Conservation (phyloP, 2,329 filamentous ascomycete genomes). For the Aspergillus persii region DNA sequence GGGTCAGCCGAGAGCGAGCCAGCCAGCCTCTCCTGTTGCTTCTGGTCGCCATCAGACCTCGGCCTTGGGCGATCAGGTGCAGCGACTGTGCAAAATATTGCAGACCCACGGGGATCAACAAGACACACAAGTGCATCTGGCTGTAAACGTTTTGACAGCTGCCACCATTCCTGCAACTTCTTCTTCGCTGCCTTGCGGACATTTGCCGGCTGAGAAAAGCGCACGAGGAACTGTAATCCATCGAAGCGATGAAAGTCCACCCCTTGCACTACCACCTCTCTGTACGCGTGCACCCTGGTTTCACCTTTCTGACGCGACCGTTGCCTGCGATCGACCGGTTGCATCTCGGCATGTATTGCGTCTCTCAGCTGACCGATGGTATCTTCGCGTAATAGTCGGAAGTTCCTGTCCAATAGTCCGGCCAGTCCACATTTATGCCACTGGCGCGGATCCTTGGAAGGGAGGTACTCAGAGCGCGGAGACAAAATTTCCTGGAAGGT, state of each 20-base stretch:
- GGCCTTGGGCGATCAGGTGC: too few relatives aligned
- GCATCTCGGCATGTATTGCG: slow-evolving; percentile 25
- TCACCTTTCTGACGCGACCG: neutral
- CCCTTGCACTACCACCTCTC: slow-evolving; percentile 1
- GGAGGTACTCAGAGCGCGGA: slow-evolving; percentile 31
- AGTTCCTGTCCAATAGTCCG: slow-evolving; percentile 35
- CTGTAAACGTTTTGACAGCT: slow-evolving; percentile 29
- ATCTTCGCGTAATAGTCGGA: slow-evolving; percentile 38
- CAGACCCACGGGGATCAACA: slow-evolving; percentile 14
- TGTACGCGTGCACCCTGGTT: slow-evolving; percentile 14
- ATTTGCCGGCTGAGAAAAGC: slow-evolving; percentile 25
- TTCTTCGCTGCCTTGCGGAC: slow-evolving; percentile 6
- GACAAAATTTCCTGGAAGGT: slow-evolving; percentile 34
- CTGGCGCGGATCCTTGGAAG: slow-evolving; percentile 28
- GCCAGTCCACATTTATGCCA: slow-evolving; percentile 26
- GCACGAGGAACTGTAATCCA: slow-evolving; percentile 21
- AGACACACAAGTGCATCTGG: slow-evolving; percentile 30
- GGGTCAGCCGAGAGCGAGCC: slow-evolving; percentile 25
- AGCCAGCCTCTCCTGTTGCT: neutral
- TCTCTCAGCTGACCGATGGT: slow-evolving; percentile 32
- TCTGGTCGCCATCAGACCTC: neutral
- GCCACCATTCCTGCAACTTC: slow-evolving; percentile 28
- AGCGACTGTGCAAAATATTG: slow-evolving; percentile 27
- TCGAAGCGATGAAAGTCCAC: slow-evolving; percentile 18
- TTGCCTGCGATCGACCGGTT: neutral